Evolutionary conservation across 495 filamentous ascomycete species (phyloP).

Genomic region (Gamarada debralockiae): DNA sequence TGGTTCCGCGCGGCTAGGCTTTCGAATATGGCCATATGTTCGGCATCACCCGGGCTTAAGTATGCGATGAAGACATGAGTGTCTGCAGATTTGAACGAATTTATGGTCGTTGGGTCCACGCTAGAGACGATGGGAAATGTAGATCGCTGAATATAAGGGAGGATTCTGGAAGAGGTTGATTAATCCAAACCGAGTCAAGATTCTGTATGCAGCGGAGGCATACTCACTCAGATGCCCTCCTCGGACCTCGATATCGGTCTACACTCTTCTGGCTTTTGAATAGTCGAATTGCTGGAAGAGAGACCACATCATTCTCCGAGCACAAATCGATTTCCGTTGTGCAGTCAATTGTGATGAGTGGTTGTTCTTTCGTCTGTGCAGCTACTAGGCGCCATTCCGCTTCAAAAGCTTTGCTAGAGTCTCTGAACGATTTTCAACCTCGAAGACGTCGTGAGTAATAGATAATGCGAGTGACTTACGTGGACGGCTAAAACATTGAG

Average conservation of each 20-base stretch:
- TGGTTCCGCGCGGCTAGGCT: conserved; percentile 30
- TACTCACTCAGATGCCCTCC: conserved; percentile 34
- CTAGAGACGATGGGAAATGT: conserved; percentile 30
- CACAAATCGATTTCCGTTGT: conserved; percentile 33
- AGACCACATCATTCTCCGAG: conserved; percentile 32
- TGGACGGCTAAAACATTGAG: conserved; percentile 23
- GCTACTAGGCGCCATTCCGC: conserved; percentile 34
- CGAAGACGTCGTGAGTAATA: not conserved
- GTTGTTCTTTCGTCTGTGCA: conserved; percentile 21
- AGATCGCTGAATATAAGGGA: conserved; percentile 34
- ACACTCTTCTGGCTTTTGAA: conserved; percentile 30
- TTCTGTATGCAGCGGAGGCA: not conserved
- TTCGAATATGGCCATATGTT: conserved; percentile 22
- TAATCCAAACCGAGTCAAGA: not conserved
- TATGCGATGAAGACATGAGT: conserved; percentile 39
- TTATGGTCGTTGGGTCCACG: conserved; percentile 26
- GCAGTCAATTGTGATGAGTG: conserved; percentile 41
- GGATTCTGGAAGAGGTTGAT: conserved; percentile 30
- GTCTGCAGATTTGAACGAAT: conserved; percentile 34
- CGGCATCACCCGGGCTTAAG: conserved; percentile 25
- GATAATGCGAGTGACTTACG: conserved; percentile 18
- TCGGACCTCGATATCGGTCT: conserved; percentile 37
- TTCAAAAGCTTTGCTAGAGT: conserved; percentile 34
- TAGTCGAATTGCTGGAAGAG: conserved; percentile 46
- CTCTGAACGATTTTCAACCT: conserved; percentile 20